These are phyloP conservation scores for Lactarius deliciosus DNA, from an alignment of 768 basidiomycete species.

Conservation along the genomic window DNA sequence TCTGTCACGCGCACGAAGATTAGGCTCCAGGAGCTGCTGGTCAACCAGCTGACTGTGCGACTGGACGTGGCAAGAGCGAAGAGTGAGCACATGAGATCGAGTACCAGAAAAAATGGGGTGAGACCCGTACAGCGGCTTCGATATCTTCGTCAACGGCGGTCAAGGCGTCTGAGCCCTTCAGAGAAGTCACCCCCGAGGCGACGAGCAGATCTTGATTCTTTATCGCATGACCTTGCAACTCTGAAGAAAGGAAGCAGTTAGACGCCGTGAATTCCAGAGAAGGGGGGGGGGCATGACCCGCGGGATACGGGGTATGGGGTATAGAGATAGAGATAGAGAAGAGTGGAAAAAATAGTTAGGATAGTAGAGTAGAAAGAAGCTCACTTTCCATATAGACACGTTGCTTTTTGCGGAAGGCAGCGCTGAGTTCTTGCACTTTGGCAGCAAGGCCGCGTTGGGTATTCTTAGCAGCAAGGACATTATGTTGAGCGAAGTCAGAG, in stretches of 20 bases:
- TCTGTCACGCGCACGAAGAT: conserved; percentile 51
- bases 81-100: conserved; percentile 15
- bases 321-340: conserved; percentile 11
- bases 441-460: conserved; percentile 96
- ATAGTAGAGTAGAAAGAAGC: conserved; percentile 39
- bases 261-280: neutral
- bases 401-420: conserved; percentile 94
- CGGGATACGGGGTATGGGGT: conserved; percentile 23
- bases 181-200: conserved; percentile 82
- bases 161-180: conserved; percentile 79
- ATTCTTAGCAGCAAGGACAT: conserved; percentile 78
- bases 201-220: conserved; percentile 94
- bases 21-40: conserved; percentile 40
- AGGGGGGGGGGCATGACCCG: conserved; percentile 24
- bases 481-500: conserved; percentile 45
- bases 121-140: conserved; percentile 64
- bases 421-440: conserved; percentile 90
- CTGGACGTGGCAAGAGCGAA: conserved; percentile 33
- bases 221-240: conserved; percentile 95
- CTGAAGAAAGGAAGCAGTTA: conserved; percentile 42
- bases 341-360: conserved; percentile 8
- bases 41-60: conserved; percentile 37
- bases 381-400: conserved; percentile 97
- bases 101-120: conserved; percentile 3
- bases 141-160: conserved; percentile 90